Conservation (phyloP, 305 asterid species). For the Petunia hybrid region DNA sequence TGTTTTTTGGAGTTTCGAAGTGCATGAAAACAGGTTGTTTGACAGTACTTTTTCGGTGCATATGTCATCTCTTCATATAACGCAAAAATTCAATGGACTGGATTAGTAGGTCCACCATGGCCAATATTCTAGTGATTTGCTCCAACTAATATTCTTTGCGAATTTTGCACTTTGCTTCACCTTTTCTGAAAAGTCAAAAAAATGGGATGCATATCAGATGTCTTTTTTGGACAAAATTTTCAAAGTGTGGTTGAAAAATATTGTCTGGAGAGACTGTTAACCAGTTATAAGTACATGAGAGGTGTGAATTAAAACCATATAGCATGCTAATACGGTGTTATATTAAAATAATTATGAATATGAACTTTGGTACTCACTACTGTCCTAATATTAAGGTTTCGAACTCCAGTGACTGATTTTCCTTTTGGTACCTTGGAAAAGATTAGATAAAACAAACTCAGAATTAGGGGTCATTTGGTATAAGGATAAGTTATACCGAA, state of each 20-base stretch:
- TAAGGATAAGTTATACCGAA: too few relatives aligned
- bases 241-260: background rate
- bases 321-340: too few relatives aligned
- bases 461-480: too few relatives aligned
- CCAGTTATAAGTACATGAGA: background rate
- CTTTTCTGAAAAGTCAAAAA: background rate
- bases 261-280: background rate
- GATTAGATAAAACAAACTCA: too few relatives aligned
- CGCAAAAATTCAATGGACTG: constrained; percentile 19
- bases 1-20: background rate
- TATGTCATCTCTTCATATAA: background rate
- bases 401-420: background rate
- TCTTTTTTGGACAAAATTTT: background rate
- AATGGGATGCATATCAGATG: background rate
- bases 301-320: too few relatives aligned
- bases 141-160: background rate
- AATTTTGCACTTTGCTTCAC: constrained; percentile 14
- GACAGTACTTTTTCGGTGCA: background rate
- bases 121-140: background rate
- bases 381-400: background rate
- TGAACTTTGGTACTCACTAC: background rate
- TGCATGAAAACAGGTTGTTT: background rate
- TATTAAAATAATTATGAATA: too few relatives aligned
- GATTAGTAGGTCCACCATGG: constrained; percentile 18
- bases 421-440: too few relatives aligned